A percentile compares a stretch with the other conserved stretches of the same genome.
Conservation (phyloP, 2,329 filamentous ascomycete species). For the Fusarium torulosum region DNA sequence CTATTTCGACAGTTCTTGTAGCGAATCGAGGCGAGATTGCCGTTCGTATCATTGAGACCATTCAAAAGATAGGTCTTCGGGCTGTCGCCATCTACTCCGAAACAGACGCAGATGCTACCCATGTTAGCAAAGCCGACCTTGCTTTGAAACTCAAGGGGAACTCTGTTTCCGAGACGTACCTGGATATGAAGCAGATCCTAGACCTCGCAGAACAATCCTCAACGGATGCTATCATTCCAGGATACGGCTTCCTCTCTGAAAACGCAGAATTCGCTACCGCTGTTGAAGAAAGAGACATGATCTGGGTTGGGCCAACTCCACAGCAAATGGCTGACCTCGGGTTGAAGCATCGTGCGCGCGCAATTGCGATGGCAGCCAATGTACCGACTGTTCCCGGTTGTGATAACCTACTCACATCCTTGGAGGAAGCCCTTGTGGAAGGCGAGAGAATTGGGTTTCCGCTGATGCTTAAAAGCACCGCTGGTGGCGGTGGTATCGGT, state of each 20-base stretch:
- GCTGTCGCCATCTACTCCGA: constrained; percentile 78
- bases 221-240: constrained; percentile 72
- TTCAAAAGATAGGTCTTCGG: constrained; percentile 73
- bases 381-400: constrained; percentile 55
- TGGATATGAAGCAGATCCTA: constrained; percentile 73
- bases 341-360: constrained; percentile 55
- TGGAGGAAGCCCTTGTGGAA: constrained; percentile 48
- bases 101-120: constrained; percentile 72
- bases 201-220: constrained; percentile 62
- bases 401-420: constrained; percentile 42
- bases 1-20: constrained; percentile 64
- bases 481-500: constrained; percentile 61
- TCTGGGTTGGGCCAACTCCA: constrained; percentile 70
- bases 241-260: constrained; percentile 76
- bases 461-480: constrained; percentile 62
- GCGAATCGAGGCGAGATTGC: constrained; percentile 76
- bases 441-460: constrained; percentile 53
- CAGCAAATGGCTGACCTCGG: constrained; percentile 56
- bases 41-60: constrained; percentile 76
- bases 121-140: constrained; percentile 76
- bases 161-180: constrained; percentile 64
- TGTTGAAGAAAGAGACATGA: constrained; percentile 66
- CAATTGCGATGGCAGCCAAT: constrained; percentile 48
- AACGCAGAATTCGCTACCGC: constrained; percentile 70
- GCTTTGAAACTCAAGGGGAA: constrained; percentile 72